These are phyloP conservation scores for Stenocarpella maydis DNA, from an alignment of 2,329 filamentous ascomycete genomes.

Conservation along the genomic window DNA sequence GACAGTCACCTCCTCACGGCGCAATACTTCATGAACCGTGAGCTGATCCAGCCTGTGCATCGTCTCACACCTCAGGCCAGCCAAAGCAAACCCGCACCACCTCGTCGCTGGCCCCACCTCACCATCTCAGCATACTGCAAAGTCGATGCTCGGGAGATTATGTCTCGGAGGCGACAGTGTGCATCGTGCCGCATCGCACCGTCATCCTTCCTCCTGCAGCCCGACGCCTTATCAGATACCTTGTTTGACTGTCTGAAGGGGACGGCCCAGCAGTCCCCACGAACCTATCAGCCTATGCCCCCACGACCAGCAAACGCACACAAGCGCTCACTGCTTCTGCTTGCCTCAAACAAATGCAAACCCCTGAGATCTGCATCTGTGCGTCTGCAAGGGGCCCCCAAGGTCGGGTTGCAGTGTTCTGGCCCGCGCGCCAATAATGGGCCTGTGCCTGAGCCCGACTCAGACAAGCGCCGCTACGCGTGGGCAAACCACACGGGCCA, in stretches of 20 bases:
- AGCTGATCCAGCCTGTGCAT: constrained; percentile 21
- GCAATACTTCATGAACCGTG: not conserved
- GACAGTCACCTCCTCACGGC: not conserved
- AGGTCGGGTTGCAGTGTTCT: constrained; percentile 20
- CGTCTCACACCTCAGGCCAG: constrained; percentile 22
- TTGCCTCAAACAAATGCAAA: constrained; percentile 24
- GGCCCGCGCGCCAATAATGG: constrained; percentile 34
- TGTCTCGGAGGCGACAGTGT: constrained; percentile 18
- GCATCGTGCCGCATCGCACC: constrained; percentile 5
- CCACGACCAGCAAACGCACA: not conserved
- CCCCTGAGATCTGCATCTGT: constrained; percentile 29
- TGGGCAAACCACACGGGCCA: constrained; percentile 17
- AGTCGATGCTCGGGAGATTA: constrained; percentile 13
- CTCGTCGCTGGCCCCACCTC: not conserved
- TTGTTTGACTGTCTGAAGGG: not conserved
- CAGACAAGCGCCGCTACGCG: constrained; percentile 28
- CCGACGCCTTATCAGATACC: constrained; percentile 12
- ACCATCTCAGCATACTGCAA: not conserved
- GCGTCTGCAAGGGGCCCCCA: constrained; percentile 25
- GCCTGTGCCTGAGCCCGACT: constrained; percentile 32
- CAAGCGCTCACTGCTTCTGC: constrained; percentile 15
- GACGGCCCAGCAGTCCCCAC: not conserved
- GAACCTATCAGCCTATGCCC: not conserved
- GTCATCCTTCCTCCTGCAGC: constrained; percentile 3
- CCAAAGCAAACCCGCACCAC: constrained; percentile 7